A percentile compares a stretch with the other conserved stretches of the same genome.
phyloP scores from a whole-genome alignment of 2,329 filamentous ascomycete species.

The Monilinia fructigena region DNA sequence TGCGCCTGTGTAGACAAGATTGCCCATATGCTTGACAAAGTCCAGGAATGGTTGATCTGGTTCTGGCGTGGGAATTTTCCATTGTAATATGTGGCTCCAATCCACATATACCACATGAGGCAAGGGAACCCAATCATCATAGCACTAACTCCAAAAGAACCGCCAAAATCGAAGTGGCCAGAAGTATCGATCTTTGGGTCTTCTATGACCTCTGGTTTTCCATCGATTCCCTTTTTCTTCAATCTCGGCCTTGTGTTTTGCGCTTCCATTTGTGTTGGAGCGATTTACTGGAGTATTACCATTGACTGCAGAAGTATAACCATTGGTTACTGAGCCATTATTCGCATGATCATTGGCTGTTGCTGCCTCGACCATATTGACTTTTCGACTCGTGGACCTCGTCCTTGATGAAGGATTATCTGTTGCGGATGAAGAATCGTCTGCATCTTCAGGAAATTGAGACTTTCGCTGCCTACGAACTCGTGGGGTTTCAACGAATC shows the following conservation, averaged over 20 bases:
- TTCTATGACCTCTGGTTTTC: conserved; percentile 59
- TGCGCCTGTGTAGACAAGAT: conserved; percentile 77
- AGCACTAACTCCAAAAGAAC: conserved; percentile 70
- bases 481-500: conserved; percentile 52
- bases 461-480: conserved; percentile 44
- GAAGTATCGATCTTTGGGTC: conserved; percentile 64
- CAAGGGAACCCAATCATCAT: conserved; percentile 94
- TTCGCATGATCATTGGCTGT: conserved; percentile 29
- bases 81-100: conserved; percentile 88
- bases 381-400: conserved; percentile 30
- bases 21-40: conserved; percentile 68
- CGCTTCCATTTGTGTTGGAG: conserved; percentile 17
- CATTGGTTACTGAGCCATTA: conserved; percentile 25
- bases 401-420: conserved; percentile 32
- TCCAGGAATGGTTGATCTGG: conserved; percentile 65
- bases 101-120: conserved; percentile 99
- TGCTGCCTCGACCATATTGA: conserved; percentile 32
- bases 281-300: conserved; percentile 23
- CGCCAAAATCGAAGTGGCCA: conserved; percentile 79
- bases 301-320: conserved; percentile 22
- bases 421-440: conserved; percentile 40
- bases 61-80: conserved; percentile 68
- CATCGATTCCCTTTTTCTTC: conserved; percentile 40
- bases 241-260: conserved; percentile 23
- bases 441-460: conserved; percentile 37